A percentile compares a stretch with the other conserved stretches of the same genome.
Conservation (phyloP, 768 basidiomycete genomes). For the Sutorius australiensis region DNA sequence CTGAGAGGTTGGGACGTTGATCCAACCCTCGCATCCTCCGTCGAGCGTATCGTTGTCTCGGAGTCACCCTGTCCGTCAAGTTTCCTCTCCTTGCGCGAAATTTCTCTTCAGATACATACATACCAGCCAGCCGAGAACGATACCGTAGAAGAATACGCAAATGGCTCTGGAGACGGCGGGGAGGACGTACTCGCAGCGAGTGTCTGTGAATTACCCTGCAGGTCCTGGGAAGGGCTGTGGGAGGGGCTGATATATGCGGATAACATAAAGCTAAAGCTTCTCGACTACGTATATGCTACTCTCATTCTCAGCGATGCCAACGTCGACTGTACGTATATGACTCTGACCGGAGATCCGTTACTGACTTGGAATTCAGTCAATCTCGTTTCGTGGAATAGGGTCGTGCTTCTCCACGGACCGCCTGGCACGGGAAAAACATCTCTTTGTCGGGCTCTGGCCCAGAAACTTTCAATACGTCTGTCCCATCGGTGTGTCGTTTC, state of each 20-base stretch:
- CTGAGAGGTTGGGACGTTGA: constrained; percentile 79
- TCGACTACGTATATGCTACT: constrained; percentile 95
- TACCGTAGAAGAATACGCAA: constrained; percentile 70
- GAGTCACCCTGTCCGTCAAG: constrained; percentile 63
- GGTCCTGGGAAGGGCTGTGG: constrained; percentile 89
- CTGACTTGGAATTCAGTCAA: constrained; percentile 53
- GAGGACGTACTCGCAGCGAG: constrained; percentile 84
- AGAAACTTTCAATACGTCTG: constrained; percentile 89
- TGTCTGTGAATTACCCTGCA: constrained; percentile 83
- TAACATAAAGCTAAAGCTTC: constrained; percentile 79
- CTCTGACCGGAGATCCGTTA: neutral
- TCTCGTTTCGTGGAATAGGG: constrained; percentile 92
- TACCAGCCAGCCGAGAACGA: constrained; percentile 77
- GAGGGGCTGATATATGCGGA: constrained; percentile 82
- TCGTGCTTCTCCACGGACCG: constrained; percentile 92
- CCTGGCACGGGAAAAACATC: constrained; percentile 98
- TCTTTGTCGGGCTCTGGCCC: constrained; percentile 89
- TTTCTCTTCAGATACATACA: constrained; percentile 76
- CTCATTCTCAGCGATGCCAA: constrained; percentile 86
- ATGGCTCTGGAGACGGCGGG: constrained; percentile 48
- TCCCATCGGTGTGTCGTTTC: constrained; percentile 61
- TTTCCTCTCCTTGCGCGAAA: constrained; percentile 53
- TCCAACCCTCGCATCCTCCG: constrained; percentile 63
- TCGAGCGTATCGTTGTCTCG: constrained; percentile 72
- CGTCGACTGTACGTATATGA: constrained; percentile 65